Evolutionary conservation across 2,329 filamentous ascomycete genomes (phyloP).

Genomic region (Aspergillus viridinutans): DNA sequence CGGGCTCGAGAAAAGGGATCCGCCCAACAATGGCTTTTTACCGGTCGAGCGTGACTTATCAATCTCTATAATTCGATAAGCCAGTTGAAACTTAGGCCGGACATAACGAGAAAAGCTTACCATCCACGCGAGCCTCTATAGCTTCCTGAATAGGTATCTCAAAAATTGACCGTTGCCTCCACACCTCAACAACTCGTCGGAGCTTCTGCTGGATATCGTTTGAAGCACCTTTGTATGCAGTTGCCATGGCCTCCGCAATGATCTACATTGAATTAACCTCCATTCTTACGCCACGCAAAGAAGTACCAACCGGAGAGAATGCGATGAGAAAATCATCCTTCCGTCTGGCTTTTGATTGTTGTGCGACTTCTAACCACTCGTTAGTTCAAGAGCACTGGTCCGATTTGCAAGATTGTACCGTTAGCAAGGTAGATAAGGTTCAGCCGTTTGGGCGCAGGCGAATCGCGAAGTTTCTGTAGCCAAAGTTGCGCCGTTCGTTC

Average conservation of each 20-base stretch:
- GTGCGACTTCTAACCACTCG: conserved; percentile 70
- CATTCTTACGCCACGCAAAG: neutral
- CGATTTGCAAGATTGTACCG: conserved; percentile 52
- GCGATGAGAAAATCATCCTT: conserved; percentile 91
- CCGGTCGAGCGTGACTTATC: conserved; percentile 51
- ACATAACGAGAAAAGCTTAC: conserved; percentile 46
- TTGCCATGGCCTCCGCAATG: conserved; percentile 81
- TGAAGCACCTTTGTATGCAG: conserved; percentile 86
- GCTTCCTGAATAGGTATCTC: conserved; percentile 72
- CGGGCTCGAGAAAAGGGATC: conserved; percentile 65
- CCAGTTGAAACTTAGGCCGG: neutral
- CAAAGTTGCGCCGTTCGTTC: conserved; percentile 88
- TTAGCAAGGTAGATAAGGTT: conserved; percentile 95
- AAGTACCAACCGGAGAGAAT: conserved; percentile 65
- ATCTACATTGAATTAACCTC: conserved; percentile 45
- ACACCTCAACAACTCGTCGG: conserved; percentile 86
- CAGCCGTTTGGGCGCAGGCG: conserved; percentile 76
- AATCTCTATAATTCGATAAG: conserved; percentile 42
- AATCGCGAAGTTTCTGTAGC: conserved; percentile 85
- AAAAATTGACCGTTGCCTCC: conserved; percentile 83
- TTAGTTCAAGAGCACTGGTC: conserved; percentile 17
- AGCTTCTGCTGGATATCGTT: conserved; percentile 85
- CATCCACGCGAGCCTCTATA: conserved; percentile 74
- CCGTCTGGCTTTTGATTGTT: conserved; percentile 88
- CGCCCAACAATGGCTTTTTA: conserved; percentile 57